phyloP scores from a whole-genome alignment of 1,284 basidiomycete genomes.

The Phlebopus sp. region DNA sequence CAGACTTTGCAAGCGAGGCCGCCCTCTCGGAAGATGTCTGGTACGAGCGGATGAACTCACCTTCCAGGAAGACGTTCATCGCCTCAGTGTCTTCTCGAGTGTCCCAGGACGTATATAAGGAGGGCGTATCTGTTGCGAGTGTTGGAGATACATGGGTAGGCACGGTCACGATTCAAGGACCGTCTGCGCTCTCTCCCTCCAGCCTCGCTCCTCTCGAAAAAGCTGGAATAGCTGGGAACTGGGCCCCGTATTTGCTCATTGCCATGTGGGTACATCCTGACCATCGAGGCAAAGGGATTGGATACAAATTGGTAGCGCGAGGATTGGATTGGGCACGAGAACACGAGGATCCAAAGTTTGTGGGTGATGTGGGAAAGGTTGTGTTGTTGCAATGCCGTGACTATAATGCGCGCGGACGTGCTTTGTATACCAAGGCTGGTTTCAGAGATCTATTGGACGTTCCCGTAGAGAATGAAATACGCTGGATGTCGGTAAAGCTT shows the following conservation, averaged over 20 bases:
- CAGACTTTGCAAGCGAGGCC: conserved; percentile 29
- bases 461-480: neutral
- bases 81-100: conserved; percentile 8
- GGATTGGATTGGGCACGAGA: conserved; percentile 5
- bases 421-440: conserved; percentile 3
- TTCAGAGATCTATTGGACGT: neutral
- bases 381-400: neutral
- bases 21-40: conserved; percentile 26
- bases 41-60: conserved; percentile 23
- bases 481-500: no score
- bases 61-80: conserved; percentile 24
- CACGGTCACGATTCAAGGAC: no score
- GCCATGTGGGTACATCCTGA: conserved; percentile 32
- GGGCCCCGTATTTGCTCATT: conserved; percentile 20
- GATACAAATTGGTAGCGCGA: conserved; percentile 10
- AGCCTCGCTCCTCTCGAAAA: no score
- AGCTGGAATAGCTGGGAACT: neutral
- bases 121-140: no score
- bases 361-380: neutral
- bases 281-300: conserved; percentile 27
- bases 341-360: conserved; percentile 1
- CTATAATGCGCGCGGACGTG: neutral
- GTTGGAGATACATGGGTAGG: no score
- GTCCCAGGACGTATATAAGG: neutral
- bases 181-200: no score